Conservation (phyloP, 179 eudicot genomes). For the Carnegiea gigantea region DNA sequence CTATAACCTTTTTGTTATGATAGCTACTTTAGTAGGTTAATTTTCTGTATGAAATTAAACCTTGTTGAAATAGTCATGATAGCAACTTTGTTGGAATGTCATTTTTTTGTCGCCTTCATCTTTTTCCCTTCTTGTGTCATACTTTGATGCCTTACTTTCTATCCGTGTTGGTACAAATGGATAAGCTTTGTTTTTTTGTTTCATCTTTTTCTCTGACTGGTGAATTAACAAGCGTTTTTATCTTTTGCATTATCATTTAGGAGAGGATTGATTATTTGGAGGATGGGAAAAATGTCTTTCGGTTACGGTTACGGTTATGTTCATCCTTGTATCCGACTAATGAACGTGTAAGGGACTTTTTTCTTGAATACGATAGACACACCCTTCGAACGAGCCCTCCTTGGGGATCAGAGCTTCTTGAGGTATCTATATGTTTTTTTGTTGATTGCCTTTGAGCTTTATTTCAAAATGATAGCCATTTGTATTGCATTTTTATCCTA, state of each 20-base stretch:
- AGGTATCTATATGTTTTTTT: constrained; percentile 47
- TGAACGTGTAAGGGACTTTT: constrained; percentile 96
- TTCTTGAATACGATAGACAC: constrained; percentile 96
- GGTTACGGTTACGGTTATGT: constrained; percentile 81
- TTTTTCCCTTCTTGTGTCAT: neutral
- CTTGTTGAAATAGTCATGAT: no score
- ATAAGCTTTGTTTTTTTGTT: neutral
- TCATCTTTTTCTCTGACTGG: neutral
- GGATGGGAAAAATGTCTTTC: constrained; percentile 90
- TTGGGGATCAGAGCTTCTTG: constrained; percentile 99
- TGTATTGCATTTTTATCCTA: neutral
- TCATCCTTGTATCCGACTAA: constrained; percentile 89
- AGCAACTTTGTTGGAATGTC: no score
- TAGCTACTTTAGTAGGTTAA: neutral
- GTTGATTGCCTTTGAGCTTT: neutral
- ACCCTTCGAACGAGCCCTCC: constrained; percentile 98
- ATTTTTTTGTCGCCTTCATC: neutral
- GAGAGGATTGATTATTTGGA: constrained; percentile 94
- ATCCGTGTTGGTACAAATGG: neutral
- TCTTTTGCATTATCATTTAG: constrained; percentile 35
- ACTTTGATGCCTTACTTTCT: neutral
- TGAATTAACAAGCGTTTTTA: constrained; percentile 22
- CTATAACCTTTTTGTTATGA: neutral
- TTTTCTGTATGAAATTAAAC: no score
- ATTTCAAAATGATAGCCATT: neutral